Conservation (phyloP, 2,329 filamentous ascomycete genomes). For the Penicillium glabrum region DNA sequence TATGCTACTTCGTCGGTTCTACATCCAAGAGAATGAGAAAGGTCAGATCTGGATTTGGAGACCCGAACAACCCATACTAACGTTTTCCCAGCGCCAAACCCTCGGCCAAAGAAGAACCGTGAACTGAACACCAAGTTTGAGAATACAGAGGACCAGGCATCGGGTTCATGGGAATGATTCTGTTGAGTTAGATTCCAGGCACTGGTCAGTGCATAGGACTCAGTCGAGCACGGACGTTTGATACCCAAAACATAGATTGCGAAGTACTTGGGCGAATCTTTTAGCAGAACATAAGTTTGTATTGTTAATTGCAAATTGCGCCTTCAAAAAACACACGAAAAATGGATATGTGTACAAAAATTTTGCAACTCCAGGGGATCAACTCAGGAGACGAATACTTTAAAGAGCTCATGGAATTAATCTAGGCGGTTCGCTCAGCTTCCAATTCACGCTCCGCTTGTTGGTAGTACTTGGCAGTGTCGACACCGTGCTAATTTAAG, state of each 20-base stretch:
- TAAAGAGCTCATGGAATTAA: conserved; percentile 4
- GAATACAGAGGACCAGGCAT: conserved; percentile 9
- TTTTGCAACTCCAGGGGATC: conserved; percentile 15
- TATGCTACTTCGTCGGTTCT: conserved; percentile 87
- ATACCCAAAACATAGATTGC: not conserved
- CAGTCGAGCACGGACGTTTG: not conserved
- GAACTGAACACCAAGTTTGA: conserved; percentile 61
- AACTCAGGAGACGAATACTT: conserved; percentile 6
- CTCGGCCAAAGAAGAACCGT: conserved; percentile 63
- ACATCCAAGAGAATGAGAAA: conserved; percentile 96
- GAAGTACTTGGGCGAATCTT: not conserved
- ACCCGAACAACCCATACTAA: not conserved
- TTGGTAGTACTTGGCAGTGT: conserved; percentile 97
- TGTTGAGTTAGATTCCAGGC: not conserved
- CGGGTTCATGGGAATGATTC: not conserved
- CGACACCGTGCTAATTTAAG: conserved; percentile 79
- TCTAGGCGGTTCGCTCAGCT: conserved; percentile 59
- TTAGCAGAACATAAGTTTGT: conserved; percentile 16
- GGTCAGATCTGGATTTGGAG: conserved; percentile 48
- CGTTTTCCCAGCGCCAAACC: conserved; percentile 55
- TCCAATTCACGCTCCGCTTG: conserved; percentile 93
- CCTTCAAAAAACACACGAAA: conserved; percentile 17
- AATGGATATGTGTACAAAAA: conserved; percentile 29
- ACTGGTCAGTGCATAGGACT: not conserved
- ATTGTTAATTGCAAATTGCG: conserved; percentile 23